Evolutionary conservation across 192 early-diverging fungal species (phyloP).

Genomic region (Podila horticola): DNA sequence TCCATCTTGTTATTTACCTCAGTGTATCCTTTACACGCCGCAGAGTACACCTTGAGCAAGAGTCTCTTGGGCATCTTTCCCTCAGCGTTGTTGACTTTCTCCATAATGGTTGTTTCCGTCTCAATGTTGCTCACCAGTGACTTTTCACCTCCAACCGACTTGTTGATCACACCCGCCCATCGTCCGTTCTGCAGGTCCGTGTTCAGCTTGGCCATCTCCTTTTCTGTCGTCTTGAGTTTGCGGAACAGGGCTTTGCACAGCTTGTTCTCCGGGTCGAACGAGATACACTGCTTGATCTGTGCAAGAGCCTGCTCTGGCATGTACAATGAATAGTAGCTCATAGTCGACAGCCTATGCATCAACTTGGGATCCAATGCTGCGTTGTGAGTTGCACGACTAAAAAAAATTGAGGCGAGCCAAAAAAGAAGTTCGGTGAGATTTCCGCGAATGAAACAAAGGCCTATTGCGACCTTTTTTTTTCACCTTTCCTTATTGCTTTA

Average conservation of each 20-base stretch:
- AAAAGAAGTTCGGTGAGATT: not conserved
- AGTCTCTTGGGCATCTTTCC: conserved; percentile 52
- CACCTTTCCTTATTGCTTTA: not conserved
- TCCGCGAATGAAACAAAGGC: not conserved
- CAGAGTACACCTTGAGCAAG: conserved; percentile 56
- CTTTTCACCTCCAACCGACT: conserved; percentile 61
- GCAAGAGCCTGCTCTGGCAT: conserved; percentile 76
- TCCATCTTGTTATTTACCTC: conserved; percentile 49
- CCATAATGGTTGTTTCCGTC: conserved; percentile 46
- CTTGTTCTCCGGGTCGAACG: conserved; percentile 93
- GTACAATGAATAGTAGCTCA: conserved; percentile 76
- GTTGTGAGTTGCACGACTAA: conserved; percentile 79
- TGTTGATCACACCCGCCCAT: conserved; percentile 67
- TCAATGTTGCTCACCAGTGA: conserved; percentile 25
- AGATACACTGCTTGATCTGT: conserved; percentile 86
- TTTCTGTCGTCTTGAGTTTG: conserved; percentile 79
- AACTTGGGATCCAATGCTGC: conserved; percentile 72
- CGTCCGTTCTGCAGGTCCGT: conserved; percentile 62
- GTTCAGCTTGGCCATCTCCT: conserved; percentile 71
- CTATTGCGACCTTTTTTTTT: not conserved
- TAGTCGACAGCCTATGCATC: conserved; percentile 70
- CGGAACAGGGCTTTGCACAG: conserved; percentile 82
- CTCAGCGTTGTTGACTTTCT: conserved; percentile 40
- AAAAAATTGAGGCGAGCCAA: conserved; percentile 5
- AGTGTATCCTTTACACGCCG: conserved; percentile 70